Evolutionary conservation across 23 red algal species (phyloP).

Genomic region (Gracilaria domingensis): DNA sequence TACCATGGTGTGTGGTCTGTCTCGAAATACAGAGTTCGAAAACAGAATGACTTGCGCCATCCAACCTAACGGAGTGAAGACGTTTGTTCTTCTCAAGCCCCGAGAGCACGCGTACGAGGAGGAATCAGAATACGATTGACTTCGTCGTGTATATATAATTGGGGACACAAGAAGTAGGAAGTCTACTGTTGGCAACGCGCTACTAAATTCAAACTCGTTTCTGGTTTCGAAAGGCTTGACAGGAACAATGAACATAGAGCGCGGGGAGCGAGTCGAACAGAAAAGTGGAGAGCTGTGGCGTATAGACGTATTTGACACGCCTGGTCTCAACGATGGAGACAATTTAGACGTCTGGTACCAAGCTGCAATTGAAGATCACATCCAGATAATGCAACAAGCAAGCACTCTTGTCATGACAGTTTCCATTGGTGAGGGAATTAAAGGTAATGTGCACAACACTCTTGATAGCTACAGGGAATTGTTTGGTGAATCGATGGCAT

Average conservation of each 20-base stretch:
- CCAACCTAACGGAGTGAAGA: not conserved
- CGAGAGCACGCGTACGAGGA: not conserved
- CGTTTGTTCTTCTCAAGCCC: not conserved
- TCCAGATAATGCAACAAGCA: not conserved
- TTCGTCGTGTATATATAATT: not conserved
- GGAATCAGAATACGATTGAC: not conserved
- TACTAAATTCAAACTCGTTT: not conserved
- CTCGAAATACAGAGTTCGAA: not conserved
- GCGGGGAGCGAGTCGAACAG: not conserved
- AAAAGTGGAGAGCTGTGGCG: not conserved
- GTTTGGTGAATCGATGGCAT: not conserved
- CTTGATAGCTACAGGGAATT: not conserved
- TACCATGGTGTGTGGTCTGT: not conserved
- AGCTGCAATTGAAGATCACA: constrained; percentile 14
- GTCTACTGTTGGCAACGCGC: constrained; percentile 3
- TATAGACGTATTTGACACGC: not conserved
- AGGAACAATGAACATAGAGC: not conserved
- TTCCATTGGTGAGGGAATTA: not conserved
- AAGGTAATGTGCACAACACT: not conserved
- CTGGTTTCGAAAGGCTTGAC: not conserved
- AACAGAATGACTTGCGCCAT: not conserved
- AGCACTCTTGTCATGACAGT: constrained; percentile 10
- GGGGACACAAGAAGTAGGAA: constrained; percentile 1
- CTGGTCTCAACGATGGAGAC: constrained; percentile 12
- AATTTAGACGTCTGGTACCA: not conserved